These are phyloP conservation scores for Hericium coralloides DNA, from an alignment of 768 basidiomycete genomes.

Conservation along the genomic window DNA sequence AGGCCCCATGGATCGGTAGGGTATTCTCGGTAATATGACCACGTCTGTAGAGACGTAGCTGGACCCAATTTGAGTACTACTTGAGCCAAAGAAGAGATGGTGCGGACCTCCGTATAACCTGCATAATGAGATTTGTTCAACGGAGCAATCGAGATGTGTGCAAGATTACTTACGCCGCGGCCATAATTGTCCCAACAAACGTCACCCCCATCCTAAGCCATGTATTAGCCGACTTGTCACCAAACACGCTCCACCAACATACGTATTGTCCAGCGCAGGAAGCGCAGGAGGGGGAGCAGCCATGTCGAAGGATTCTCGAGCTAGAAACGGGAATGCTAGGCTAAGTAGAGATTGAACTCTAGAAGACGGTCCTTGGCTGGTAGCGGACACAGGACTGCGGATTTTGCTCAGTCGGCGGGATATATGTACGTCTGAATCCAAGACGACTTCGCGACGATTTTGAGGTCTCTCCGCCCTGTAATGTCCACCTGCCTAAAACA, in stretches of 20 bases:
- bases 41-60: constrained; percentile 1
- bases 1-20: constrained; percentile 1
- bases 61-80: too few species aligned
- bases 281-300: neutral
- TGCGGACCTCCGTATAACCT: constrained; percentile 13
- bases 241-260: neutral
- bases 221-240: neutral
- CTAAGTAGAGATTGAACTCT: too few species aligned
- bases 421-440: too few species aligned
- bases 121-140: neutral
- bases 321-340: too few species aligned
- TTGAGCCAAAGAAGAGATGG: too few species aligned
- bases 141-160: neutral
- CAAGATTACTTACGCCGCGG: neutral
- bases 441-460: too few species aligned
- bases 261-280: neutral
- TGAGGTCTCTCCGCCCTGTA: too few species aligned
- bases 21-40: constrained; percentile 3
- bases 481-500: too few species aligned
- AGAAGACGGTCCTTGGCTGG: too few species aligned
- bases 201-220: neutral
- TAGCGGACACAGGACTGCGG: too few species aligned
- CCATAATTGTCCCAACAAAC: neutral
- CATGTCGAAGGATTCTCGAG: neutral
- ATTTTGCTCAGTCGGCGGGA: too few species aligned